Evolutionary conservation across 805 yeast genomes (phyloP).

Genomic region (Yamadazyma laniorum): DNA sequence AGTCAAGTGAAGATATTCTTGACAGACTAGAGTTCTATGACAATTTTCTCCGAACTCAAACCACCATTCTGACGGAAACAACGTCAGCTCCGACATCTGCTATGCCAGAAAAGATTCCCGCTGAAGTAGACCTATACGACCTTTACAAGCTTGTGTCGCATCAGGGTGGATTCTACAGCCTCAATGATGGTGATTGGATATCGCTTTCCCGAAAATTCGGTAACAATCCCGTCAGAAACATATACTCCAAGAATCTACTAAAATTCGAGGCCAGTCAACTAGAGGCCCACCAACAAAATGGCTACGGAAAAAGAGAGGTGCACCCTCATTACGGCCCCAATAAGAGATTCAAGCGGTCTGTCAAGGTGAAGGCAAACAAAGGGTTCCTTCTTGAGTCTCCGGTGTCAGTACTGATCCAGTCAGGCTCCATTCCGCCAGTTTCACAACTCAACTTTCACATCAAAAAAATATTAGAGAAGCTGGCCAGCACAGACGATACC

Average conservation of each 20-base stretch:
- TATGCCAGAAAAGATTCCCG: neutral
- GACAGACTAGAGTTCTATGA: neutral
- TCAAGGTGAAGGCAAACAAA: slow-evolving; percentile 39
- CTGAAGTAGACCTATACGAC: neutral
- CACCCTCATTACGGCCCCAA: slow-evolving; percentile 50
- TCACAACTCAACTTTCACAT: slow-evolving; percentile 7
- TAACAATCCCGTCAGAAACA: neutral
- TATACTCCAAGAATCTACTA: neutral
- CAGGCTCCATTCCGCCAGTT: neutral
- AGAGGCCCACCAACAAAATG: slow-evolving; percentile 1
- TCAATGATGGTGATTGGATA: slow-evolving; percentile 1
- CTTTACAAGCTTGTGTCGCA: neutral
- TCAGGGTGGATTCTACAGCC: slow-evolving; percentile 1
- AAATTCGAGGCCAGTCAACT: neutral
- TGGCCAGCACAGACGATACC: slow-evolving; percentile 1
- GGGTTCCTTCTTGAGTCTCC: slow-evolving; percentile 39
- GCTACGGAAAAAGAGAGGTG: slow-evolving; percentile 7
- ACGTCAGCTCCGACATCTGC: neutral
- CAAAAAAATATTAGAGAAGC: slow-evolving; percentile 1
- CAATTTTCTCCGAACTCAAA: neutral
- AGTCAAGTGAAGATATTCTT: neutral
- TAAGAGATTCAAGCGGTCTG: slow-evolving; percentile 43
- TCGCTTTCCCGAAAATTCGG: neutral
- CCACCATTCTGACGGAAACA: neutral
- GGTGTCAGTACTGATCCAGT: neutral